Conservation (phyloP, 306 rosid species). For the Begonia peltatifolia region DNA sequence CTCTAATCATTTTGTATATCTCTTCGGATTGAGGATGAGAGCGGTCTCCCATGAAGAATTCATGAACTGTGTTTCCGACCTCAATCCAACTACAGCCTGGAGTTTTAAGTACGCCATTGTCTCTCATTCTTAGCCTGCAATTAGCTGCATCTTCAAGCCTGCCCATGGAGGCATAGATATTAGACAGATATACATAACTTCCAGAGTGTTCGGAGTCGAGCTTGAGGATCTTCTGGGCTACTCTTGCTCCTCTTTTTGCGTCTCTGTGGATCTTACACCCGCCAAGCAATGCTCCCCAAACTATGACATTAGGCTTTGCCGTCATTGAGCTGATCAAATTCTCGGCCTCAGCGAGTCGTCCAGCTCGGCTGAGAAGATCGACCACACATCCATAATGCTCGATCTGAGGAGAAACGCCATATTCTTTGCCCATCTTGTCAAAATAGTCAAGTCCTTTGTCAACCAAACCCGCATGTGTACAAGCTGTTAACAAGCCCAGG, state of each 20-base stretch:
- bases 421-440: constrained; percentile 11
- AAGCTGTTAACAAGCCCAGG: constrained; percentile 26
- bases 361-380: constrained; percentile 27
- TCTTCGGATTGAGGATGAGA: constrained; percentile 13
- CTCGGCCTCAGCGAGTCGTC: constrained; percentile 23
- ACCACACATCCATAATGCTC: constrained; percentile 28
- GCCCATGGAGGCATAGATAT: constrained; percentile 21
- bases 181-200: constrained; percentile 24
- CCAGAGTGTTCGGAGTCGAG: constrained; percentile 30
- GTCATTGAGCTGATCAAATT: constrained; percentile 18
- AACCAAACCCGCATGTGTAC: constrained; percentile 25
- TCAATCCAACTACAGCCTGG: constrained; percentile 26
- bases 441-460: constrained; percentile 21
- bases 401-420: constrained; percentile 18
- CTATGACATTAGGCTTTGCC: constrained; percentile 22
- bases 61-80: constrained; percentile 18
- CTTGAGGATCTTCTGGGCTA: constrained; percentile 14
- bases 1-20: constrained; percentile 13
- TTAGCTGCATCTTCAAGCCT: constrained; percentile 24
- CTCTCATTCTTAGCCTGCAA: constrained; percentile 21
- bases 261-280: constrained; percentile 23
- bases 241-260: constrained; percentile 15
- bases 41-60: constrained; percentile 24
- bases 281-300: constrained; percentile 31
- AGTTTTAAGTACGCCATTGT: constrained; percentile 11